Evolutionary conservation across 116 monocot genomes (phyloP).

Genomic region (Dioscorea cayenensis): DNA sequence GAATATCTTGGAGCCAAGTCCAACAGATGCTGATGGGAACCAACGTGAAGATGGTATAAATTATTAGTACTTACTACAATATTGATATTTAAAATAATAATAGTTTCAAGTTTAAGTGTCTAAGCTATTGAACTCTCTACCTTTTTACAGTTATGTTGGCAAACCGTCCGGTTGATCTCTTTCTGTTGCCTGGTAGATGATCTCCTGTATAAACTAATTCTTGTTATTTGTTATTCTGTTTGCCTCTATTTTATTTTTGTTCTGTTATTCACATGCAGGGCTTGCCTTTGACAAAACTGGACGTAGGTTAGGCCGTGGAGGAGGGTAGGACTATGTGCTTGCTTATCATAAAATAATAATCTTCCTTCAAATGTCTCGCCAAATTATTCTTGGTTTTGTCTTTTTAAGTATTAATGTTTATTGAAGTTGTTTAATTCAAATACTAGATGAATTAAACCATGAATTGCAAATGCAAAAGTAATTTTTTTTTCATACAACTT

Average conservation of each 20-base stretch:
- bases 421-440: neutral
- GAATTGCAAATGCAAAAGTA: too few species aligned
- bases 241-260: neutral
- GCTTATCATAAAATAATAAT: neutral
- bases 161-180: constrained; percentile 62
- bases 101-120: neutral
- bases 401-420: neutral
- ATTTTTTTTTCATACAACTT: too few species aligned
- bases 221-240: neutral
- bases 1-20: constrained; percentile 95
- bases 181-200: constrained; percentile 72
- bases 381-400: neutral
- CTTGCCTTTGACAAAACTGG: constrained; percentile 82
- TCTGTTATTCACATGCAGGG: constrained; percentile 31
- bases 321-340: constrained; percentile 51
- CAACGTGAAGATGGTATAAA: constrained; percentile 80
- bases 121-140: neutral
- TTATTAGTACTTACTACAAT: neutral
- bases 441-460: neutral
- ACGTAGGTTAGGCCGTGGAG: constrained; percentile 78
- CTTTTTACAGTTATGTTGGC: constrained; percentile 61
- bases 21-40: constrained; percentile 49
- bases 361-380: neutral
- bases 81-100: neutral
- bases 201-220: constrained; percentile 1